A percentile compares a stretch with the other conserved stretches of the same genome.
phyloP scores from a whole-genome alignment of 805 yeast species.

The Yamadazyma phyllophila region DNA sequence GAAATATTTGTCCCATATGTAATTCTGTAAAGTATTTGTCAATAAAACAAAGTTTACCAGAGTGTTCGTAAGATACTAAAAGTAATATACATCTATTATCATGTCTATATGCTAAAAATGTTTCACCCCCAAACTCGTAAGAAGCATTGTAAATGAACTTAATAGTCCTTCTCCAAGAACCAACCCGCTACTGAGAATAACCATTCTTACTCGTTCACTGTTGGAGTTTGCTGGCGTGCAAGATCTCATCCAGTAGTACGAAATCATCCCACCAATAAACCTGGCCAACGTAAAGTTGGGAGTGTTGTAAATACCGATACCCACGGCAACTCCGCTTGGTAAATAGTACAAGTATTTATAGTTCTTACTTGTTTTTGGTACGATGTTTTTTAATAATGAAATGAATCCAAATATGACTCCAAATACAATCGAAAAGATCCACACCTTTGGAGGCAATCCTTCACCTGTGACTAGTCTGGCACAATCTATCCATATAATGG shows the following conservation, averaged over 20 bases:
- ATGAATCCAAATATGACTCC: constrained; percentile 69
- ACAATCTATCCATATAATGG: constrained; percentile 95
- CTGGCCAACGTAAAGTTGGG: constrained; percentile 94
- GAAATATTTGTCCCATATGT: neutral
- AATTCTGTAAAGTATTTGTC: neutral
- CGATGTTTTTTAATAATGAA: constrained; percentile 58
- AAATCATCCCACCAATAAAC: constrained; percentile 79
- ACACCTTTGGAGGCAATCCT: constrained; percentile 81
- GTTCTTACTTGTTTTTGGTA: constrained; percentile 41
- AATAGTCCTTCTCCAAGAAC: constrained; percentile 93
- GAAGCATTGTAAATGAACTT: constrained; percentile 75
- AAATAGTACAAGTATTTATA: constrained; percentile 52
- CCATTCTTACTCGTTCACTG: constrained; percentile 63
- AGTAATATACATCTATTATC: constrained; percentile 6
- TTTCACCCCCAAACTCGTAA: constrained; percentile 57
- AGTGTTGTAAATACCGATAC: constrained; percentile 91
- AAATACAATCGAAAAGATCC: constrained; percentile 55
- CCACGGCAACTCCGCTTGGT: constrained; percentile 96
- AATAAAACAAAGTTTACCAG: neutral
- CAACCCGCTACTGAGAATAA: constrained; percentile 86
- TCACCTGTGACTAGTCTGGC: constrained; percentile 88
- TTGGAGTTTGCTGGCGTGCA: constrained; percentile 23
- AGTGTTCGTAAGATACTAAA: neutral
- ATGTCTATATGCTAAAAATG: constrained; percentile 1
- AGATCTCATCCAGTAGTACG: constrained; percentile 53